A percentile compares a stretch with the other conserved stretches of the same genome.
phyloP scores from a whole-genome alignment of 2,329 filamentous ascomycete species.

The Claviceps spartinae region DNA sequence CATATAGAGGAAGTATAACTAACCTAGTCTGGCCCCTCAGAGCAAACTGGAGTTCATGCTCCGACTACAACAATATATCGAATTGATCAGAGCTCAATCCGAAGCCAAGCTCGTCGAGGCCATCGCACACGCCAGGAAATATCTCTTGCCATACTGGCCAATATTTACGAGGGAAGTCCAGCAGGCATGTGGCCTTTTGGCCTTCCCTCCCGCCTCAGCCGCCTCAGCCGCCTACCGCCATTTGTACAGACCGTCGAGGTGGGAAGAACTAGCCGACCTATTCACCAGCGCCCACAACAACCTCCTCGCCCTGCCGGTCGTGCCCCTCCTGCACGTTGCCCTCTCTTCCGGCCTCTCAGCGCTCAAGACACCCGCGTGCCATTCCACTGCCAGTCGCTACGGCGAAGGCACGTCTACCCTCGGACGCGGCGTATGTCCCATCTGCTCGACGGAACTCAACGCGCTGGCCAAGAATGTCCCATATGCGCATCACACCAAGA shows the following conservation, averaged over 20 bases:
- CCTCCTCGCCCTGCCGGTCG: conserved; percentile 67
- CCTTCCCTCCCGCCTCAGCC: conserved; percentile 45
- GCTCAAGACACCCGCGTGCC: conserved; percentile 89
- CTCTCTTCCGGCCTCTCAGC: conserved; percentile 84
- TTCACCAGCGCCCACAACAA: conserved; percentile 81
- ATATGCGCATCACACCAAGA: conserved; percentile 91
- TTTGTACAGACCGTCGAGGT: conserved; percentile 62
- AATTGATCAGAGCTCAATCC: conserved; percentile 60
- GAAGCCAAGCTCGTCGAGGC: conserved; percentile 58
- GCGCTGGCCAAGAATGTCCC: conserved; percentile 78
- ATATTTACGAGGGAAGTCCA: conserved; percentile 55
- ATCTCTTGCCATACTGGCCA: conserved; percentile 57
- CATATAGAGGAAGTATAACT: not conserved
- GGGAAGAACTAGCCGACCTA: conserved; percentile 60
- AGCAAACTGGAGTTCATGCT: conserved; percentile 87
- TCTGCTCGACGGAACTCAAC: conserved; percentile 91
- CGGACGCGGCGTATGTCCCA: conserved; percentile 73
- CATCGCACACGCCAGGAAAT: conserved; percentile 68
- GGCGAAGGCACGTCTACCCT: conserved; percentile 27
- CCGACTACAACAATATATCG: conserved; percentile 87
- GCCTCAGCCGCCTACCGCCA: conserved; percentile 29
- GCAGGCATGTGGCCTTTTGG: conserved; percentile 67
- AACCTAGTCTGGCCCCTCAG: conserved; percentile 21
- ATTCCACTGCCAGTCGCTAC: conserved; percentile 45
- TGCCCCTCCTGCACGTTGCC: conserved; percentile 79